Percentiles rank a stretch among this genome's conserved stretches.
Conservation (phyloP, 1,284 basidiomycete species). For the Inonotus hispidus region DNA sequence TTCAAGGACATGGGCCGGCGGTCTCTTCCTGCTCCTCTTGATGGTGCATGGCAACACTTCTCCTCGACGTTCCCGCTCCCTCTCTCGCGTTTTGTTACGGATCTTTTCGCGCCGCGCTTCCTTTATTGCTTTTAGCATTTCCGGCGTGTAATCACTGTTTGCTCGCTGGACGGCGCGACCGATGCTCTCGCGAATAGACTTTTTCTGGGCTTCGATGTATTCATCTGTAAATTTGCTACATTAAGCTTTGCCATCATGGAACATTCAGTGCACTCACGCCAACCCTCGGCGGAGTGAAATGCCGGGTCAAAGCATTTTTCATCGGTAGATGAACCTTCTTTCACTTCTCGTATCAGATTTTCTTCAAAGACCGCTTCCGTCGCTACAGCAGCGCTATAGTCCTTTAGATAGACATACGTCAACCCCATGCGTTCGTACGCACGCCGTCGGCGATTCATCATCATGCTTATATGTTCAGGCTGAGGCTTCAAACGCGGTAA, state of each 20-base stretch:
- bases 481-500: conserved; percentile 77
- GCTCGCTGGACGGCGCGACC: conserved; percentile 37
- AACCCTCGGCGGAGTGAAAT: conserved; percentile 27
- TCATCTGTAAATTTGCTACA: background rate
- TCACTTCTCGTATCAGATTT: conserved; percentile 25
- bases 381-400: conserved; percentile 40
- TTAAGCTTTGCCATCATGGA: background rate
- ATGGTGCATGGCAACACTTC: conserved; percentile 47
- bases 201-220: conserved; percentile 18
- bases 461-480: conserved; percentile 58
- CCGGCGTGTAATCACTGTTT: conserved; percentile 38
- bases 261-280: conserved; percentile 35
- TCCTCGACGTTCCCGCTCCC: conserved; percentile 53
- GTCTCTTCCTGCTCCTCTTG: conserved; percentile 42
- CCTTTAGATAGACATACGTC: conserved; percentile 29
- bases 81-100: conserved; percentile 55
- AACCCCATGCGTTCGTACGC: conserved; percentile 44
- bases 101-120: conserved; percentile 54
- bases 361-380: conserved; percentile 55
- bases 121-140: conserved; percentile 43
- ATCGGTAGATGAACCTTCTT: conserved; percentile 3
- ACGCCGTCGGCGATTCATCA: conserved; percentile 56
- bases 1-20: conserved; percentile 54
- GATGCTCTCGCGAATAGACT: conserved; percentile 31
- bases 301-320: conserved; percentile 24